These are phyloP conservation scores for Rubia balearica DNA, from an alignment of 305 asterid genomes.

Conservation along the genomic window DNA sequence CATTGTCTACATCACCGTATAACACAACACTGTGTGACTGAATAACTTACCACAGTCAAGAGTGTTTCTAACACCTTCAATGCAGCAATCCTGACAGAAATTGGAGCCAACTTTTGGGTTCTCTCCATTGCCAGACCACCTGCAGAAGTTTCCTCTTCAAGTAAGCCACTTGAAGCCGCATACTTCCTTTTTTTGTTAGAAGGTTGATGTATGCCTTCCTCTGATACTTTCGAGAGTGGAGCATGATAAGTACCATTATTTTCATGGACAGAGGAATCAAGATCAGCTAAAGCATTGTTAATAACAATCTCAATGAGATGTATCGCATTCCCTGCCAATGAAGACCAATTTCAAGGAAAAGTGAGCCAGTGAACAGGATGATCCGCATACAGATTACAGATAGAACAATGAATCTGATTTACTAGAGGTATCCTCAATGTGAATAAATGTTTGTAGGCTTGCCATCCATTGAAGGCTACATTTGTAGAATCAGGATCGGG, in stretches of 20 bases:
- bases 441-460: neutral
- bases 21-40: neutral
- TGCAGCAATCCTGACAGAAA: slow-evolving; percentile 70
- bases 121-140: slow-evolving; percentile 36
- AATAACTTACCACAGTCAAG: slow-evolving; percentile 54
- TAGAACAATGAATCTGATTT: neutral
- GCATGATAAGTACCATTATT: slow-evolving; percentile 30
- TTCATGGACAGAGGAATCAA: slow-evolving; percentile 35
- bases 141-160: slow-evolving; percentile 36
- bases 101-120: slow-evolving; percentile 29
- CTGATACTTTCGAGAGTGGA: slow-evolving; percentile 29
- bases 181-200: slow-evolving; percentile 70
- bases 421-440: neutral
- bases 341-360: slow-evolving; percentile 7
- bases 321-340: slow-evolving; percentile 51
- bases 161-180: slow-evolving; percentile 30
- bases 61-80: slow-evolving; percentile 73
- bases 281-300: slow-evolving; percentile 46
- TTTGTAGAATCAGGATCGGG: too few relatives aligned
- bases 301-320: slow-evolving; percentile 46
- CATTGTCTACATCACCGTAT: neutral
- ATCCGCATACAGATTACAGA: neutral
- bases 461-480: too few relatives aligned
- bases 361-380: neutral
- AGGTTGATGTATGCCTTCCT: slow-evolving; percentile 27